Percentiles rank a stretch among this genome's conserved stretches.
These are phyloP conservation scores for Termitomyces sp. DNA, from an alignment of 768 basidiomycete species.

Conservation along the genomic window DNA sequence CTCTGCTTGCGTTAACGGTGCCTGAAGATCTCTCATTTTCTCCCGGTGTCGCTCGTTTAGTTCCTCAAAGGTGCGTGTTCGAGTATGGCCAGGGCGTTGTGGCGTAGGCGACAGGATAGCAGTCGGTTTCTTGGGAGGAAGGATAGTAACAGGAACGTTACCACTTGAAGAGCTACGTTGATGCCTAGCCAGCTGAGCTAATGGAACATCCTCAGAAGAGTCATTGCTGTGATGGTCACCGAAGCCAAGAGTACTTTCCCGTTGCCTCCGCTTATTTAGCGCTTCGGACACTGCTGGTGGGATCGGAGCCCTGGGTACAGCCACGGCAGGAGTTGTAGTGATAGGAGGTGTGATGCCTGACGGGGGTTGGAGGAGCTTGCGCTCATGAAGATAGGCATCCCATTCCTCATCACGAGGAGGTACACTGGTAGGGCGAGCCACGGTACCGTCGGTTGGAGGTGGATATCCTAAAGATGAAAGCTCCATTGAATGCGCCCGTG, in stretches of 20 bases:
- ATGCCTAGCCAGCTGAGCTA: constrained; percentile 29
- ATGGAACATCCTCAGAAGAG: constrained; percentile 48
- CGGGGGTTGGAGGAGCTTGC: constrained; percentile 82
- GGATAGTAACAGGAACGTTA: constrained; percentile 39
- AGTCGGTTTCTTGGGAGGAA: constrained; percentile 42
- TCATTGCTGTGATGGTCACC: constrained; percentile 32
- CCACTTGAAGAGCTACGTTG: constrained; percentile 25
- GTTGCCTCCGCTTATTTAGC: constrained; percentile 62
- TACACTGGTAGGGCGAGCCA: constrained; percentile 67
- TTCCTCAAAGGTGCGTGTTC: constrained; percentile 83
- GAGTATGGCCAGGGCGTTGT: constrained; percentile 43
- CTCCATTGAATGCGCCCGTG: constrained; percentile 72
- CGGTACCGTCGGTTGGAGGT: constrained; percentile 45
- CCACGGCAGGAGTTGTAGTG: constrained; percentile 45
- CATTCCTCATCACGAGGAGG: constrained; percentile 79
- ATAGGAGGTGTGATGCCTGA: constrained; percentile 80
- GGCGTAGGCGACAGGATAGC: constrained; percentile 42
- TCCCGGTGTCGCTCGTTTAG: constrained; percentile 81
- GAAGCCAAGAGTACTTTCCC: constrained; percentile 63
- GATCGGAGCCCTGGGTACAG: constrained; percentile 48
- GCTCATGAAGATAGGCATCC: constrained; percentile 83
- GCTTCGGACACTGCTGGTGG: constrained; percentile 76
- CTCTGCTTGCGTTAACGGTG: constrained; percentile 77
- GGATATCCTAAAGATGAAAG: constrained; percentile 44
- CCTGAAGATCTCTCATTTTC: constrained; percentile 80